Evolutionary conservation across 371 early-diverging fungal species (phyloP).

Genomic region (Rozella allomycis): DNA sequence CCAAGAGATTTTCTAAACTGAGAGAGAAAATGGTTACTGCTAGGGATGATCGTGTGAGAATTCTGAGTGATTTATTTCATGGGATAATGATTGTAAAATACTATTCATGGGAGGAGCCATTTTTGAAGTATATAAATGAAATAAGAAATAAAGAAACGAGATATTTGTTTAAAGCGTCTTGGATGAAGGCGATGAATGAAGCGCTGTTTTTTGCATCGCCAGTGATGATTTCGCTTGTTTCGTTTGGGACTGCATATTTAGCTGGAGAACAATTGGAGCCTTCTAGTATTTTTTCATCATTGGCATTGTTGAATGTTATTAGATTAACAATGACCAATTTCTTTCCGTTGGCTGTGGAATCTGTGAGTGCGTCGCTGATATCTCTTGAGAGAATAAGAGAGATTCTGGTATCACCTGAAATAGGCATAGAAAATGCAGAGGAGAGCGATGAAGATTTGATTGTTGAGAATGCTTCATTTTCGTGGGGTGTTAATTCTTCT

Average conservation of each 20-base stretch:
- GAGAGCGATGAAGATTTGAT: too few species aligned
- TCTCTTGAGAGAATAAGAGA: too few species aligned
- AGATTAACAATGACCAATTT: constrained; percentile 10
- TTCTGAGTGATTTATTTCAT: constrained; percentile 14
- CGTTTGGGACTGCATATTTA: constrained; percentile 8
- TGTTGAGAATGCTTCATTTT: too few species aligned
- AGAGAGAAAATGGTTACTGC: constrained; percentile 9
- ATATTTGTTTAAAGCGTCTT: constrained; percentile 6
- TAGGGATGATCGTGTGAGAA: constrained; percentile 22
- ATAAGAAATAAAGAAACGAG: constrained; percentile 12
- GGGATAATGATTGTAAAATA: constrained; percentile 22
- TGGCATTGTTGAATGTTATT: constrained; percentile 8
- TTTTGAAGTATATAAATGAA: constrained; percentile 7
- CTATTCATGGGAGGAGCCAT: constrained; percentile 19
- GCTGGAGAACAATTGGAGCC: constrained; percentile 12
- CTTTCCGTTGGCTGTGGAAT: constrained; percentile 10
- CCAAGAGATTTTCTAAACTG: constrained; percentile 8
- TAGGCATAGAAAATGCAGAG: too few species aligned
- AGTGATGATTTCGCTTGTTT: constrained; percentile 7
- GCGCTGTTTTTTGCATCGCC: constrained; percentile 8
- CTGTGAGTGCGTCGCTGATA: constrained; percentile 5
- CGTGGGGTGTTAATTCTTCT: too few species aligned
- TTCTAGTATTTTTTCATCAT: constrained; percentile 11
- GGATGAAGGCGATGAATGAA: constrained; percentile 15
- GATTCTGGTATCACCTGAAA: too few species aligned